Percentiles rank a stretch among this genome's conserved stretches.
Conservation (phyloP, 345 rosid genomes). For the Salix arbutifolia region DNA sequence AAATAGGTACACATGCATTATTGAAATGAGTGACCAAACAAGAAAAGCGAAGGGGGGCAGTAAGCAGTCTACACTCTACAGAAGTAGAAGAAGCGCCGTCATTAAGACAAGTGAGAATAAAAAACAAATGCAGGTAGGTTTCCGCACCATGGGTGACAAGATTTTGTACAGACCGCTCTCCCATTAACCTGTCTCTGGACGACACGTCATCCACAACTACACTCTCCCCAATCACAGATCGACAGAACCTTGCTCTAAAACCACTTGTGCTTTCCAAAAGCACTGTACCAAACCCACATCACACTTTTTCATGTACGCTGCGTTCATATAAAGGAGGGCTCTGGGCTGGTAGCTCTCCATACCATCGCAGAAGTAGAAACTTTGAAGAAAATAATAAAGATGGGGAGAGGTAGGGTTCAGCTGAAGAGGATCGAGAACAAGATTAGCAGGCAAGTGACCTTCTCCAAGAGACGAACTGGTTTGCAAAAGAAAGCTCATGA, state of each 20-base stretch:
- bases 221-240: slow-evolving; percentile 24
- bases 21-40: neutral
- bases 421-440: slow-evolving; percentile 90
- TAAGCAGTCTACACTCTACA: neutral
- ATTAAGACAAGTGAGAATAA: neutral
- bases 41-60: too few species aligned
- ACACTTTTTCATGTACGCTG: neutral
- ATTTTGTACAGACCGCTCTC: slow-evolving; percentile 14
- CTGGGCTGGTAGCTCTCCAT: too few species aligned
- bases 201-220: neutral
- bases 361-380: too few species aligned
- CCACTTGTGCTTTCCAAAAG: neutral
- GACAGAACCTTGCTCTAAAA: slow-evolving; percentile 21
- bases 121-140: neutral
- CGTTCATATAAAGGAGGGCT: too few species aligned
- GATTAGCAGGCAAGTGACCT: slow-evolving; percentile 83
- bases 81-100: slow-evolving; percentile 17
- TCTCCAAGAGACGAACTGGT: slow-evolving; percentile 77
- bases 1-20: too few species aligned
- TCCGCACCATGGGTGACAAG: neutral
- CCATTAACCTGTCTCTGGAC: slow-evolving; percentile 11
- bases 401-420: slow-evolving; percentile 95
- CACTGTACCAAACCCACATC: neutral
- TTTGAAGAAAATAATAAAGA: slow-evolving; percentile 1
- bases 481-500: slow-evolving; percentile 80